Evolutionary conservation across 2,329 filamentous ascomycete species (phyloP).

Genomic region (Pseudodiploospora longispora): DNA sequence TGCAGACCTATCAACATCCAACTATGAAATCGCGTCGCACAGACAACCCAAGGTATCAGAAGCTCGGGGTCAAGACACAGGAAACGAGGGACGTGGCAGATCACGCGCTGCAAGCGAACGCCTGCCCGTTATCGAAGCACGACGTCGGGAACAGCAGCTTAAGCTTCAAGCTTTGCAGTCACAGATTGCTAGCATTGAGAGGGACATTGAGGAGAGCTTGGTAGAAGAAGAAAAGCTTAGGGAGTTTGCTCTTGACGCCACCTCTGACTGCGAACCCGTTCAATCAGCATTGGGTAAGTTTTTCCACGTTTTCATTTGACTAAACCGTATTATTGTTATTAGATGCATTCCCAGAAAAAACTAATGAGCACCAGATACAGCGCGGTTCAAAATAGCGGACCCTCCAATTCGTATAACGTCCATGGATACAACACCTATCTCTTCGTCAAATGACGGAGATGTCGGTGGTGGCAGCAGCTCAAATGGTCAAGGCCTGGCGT

Average conservation of each 20-base stretch:
- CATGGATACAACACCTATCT: conserved; percentile 6
- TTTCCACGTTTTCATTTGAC: neutral
- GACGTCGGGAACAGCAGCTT: conserved; percentile 31
- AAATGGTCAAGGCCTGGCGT: no score
- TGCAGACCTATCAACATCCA: conserved; percentile 6
- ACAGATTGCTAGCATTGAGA: conserved; percentile 39
- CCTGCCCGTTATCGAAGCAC: conserved; percentile 28
- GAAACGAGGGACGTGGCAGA: conserved; percentile 16
- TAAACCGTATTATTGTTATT: no score
- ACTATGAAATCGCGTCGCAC: conserved; percentile 2
- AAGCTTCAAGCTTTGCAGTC: conserved; percentile 38
- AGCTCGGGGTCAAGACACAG: conserved; percentile 7
- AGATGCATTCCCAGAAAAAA: no score
- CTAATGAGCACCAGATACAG: no score
- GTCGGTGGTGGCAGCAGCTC: no score
- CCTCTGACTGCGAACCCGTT: conserved; percentile 12
- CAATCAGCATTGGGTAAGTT: conserved; percentile 8
- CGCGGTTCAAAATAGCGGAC: neutral
- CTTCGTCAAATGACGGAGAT: conserved; percentile 1
- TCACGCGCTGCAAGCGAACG: conserved; percentile 28
- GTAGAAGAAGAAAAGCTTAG: conserved; percentile 25
- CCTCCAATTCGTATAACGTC: neutral
- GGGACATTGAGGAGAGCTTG: conserved; percentile 35
- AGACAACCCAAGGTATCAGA: conserved; percentile 10
- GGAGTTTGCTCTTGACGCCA: conserved; percentile 15